Evolutionary conservation across 495 filamentous ascomycete species (phyloP).

Genomic region (Aspergillus cavernicola): DNA sequence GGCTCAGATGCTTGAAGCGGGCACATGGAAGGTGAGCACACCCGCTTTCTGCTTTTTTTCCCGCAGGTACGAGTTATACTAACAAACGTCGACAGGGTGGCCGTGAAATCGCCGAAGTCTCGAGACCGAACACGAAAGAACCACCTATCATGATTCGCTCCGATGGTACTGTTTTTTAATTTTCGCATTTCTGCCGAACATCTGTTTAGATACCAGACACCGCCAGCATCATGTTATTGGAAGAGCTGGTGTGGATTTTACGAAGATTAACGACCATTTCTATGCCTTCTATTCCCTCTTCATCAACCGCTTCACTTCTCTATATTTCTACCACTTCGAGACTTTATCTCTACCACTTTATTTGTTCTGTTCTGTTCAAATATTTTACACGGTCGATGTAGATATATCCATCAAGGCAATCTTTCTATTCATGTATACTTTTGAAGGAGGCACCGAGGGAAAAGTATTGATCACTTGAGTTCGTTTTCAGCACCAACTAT

Average conservation of each 20-base stretch:
- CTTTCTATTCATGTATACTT: constrained; percentile 1
- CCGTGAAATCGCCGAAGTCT: constrained; percentile 92
- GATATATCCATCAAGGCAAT: constrained; percentile 1
- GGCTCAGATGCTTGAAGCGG: constrained; percentile 68
- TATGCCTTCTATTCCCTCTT: constrained; percentile 17
- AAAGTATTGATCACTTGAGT: background rate
- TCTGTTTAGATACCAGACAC: constrained; percentile 34
- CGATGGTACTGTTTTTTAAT: constrained; percentile 92
- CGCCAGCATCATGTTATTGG: constrained; percentile 18
- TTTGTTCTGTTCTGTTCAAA: background rate
- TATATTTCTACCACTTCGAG: constrained; percentile 2
- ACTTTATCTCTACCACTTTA: constrained; percentile 12
- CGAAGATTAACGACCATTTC: constrained; percentile 39
- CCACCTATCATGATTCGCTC: constrained; percentile 95
- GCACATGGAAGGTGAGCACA: constrained; percentile 72
- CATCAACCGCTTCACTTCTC: constrained; percentile 6
- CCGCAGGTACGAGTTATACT: no score
- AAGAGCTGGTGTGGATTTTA: constrained; percentile 28
- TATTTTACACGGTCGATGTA: background rate
- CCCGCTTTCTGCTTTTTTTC: no score
- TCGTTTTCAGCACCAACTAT: no score
- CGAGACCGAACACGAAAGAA: constrained; percentile 91
- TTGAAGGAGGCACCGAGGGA: background rate
- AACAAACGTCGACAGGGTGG: constrained; percentile 63
- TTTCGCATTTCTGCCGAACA: constrained; percentile 14